phyloP scores from a whole-genome alignment of 495 filamentous ascomycete genomes.

The Lasiosphaeris hirsuta region DNA sequence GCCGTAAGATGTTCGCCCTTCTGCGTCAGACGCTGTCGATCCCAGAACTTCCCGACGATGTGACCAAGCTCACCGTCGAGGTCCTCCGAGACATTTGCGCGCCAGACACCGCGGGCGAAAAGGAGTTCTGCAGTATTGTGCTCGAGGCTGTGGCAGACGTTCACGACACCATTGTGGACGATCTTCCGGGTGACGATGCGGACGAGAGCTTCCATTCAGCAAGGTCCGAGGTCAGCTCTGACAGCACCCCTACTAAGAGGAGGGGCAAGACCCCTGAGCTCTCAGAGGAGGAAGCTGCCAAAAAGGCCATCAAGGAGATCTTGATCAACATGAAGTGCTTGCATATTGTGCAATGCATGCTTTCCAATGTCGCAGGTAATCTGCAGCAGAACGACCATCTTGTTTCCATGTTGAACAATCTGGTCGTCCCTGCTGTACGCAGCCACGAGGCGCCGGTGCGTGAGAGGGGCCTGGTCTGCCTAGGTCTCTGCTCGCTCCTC shows the following conservation, averaged over 20 bases:
- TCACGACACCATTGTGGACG: constrained; percentile 79
- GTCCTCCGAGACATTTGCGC: constrained; percentile 79
- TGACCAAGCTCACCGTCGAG: constrained; percentile 82
- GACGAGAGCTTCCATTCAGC: constrained; percentile 93
- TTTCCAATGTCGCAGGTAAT: constrained; percentile 81
- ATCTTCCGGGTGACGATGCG: constrained; percentile 51
- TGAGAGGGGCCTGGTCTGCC: constrained; percentile 81
- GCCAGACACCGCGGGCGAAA: constrained; percentile 71
- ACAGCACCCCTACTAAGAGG: constrained; percentile 53
- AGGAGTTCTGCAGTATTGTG: constrained; percentile 89
- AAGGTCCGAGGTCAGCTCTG: constrained; percentile 72
- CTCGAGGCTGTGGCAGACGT: constrained; percentile 93
- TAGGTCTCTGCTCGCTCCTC: constrained; percentile 87
- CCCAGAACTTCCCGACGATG: constrained; percentile 85
- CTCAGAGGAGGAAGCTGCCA: constrained; percentile 70
- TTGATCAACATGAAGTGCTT: constrained; percentile 98
- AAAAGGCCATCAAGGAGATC: constrained; percentile 81
- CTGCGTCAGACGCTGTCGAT: constrained; percentile 80
- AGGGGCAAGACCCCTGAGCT: constrained; percentile 45
- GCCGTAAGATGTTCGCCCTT: constrained; percentile 90
- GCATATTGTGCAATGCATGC: constrained; percentile 95
- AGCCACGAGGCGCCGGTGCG: constrained; percentile 90
- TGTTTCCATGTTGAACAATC: constrained; percentile 92
- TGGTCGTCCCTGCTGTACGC: constrained; percentile 90
- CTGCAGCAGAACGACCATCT: constrained; percentile 83